phyloP scores from a whole-genome alignment of 306 rosid genomes.

The Nissolia schottii region DNA sequence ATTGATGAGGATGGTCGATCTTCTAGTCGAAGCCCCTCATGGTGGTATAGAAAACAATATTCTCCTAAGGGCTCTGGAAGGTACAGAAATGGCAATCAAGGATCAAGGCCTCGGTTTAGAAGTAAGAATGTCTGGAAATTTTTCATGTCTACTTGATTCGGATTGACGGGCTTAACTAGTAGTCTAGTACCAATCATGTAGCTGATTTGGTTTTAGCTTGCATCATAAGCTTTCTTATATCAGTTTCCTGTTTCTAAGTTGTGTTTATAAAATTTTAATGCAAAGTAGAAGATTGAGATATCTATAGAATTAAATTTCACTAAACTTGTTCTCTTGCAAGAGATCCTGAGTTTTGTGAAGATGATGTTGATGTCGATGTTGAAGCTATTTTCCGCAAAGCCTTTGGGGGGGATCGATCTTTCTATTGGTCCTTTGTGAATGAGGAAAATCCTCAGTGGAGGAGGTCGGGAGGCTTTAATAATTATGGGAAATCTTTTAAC shows the following conservation, averaged over 20 bases:
- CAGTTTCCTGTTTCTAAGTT: neutral
- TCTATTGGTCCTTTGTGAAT: slow-evolving; percentile 62
- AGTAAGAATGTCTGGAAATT: slow-evolving; percentile 11
- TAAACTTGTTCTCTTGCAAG: slow-evolving; percentile 34
- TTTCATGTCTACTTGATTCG: neutral
- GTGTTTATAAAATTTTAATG: neutral
- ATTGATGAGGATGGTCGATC: slow-evolving; percentile 21
- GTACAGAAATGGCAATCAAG: slow-evolving; percentile 16
- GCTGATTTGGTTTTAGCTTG: slow-evolving; percentile 8
- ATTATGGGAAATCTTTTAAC: slow-evolving; percentile 45
- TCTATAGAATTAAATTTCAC: neutral
- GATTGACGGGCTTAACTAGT: neutral
- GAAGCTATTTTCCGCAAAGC: slow-evolving; percentile 56
- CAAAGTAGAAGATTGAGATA: slow-evolving; percentile 8
- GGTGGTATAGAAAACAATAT: slow-evolving; percentile 29
- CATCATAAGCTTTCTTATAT: slow-evolving; percentile 12
- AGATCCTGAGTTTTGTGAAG: slow-evolving; percentile 54
- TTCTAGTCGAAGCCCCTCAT: slow-evolving; percentile 19
- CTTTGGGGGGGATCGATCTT: slow-evolving; percentile 56
- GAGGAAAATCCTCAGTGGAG: slow-evolving; percentile 66
- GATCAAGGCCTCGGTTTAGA: neutral
- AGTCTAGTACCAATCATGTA: neutral
- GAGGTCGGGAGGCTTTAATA: slow-evolving; percentile 44
- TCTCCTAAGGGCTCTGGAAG: slow-evolving; percentile 12
- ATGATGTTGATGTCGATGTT: slow-evolving; percentile 52